Conservation (phyloP, 2,329 filamentous ascomycete genomes). For the Myriosclerotinia scirpicola region DNA sequence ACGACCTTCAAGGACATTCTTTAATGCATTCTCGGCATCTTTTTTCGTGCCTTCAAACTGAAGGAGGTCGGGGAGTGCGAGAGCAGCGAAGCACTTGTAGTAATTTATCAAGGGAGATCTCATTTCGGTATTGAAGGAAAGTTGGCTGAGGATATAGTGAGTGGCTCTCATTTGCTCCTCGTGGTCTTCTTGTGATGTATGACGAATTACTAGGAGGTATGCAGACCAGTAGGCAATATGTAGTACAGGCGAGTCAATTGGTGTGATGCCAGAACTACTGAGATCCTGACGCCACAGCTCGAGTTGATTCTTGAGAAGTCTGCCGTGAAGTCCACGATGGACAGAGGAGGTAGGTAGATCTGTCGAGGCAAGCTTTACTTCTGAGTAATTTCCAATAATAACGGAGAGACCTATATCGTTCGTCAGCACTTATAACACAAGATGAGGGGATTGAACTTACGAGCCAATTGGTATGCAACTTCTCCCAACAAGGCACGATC, state of each 20-base stretch:
- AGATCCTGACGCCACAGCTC: slow-evolving; percentile 67
- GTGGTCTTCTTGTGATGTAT: slow-evolving; percentile 50
- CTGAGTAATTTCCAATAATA: slow-evolving; percentile 56
- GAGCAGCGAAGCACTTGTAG: slow-evolving; percentile 58
- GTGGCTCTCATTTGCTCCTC: slow-evolving; percentile 61
- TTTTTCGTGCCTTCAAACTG: slow-evolving; percentile 56
- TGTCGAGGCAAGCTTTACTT: slow-evolving; percentile 47
- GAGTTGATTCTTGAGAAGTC: slow-evolving; percentile 56
- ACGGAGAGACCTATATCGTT: slow-evolving; percentile 53
- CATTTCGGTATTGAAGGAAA: slow-evolving; percentile 55
- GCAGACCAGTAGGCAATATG: slow-evolving; percentile 71
- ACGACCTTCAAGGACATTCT: slow-evolving; percentile 55
- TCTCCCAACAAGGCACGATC: slow-evolving; percentile 63
- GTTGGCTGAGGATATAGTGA: slow-evolving; percentile 57
- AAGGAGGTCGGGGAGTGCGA: slow-evolving; percentile 61
- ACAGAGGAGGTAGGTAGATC: slow-evolving; percentile 46
- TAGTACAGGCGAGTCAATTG: slow-evolving; percentile 53
- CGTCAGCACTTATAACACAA: slow-evolving; percentile 11
- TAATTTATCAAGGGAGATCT: slow-evolving; percentile 67
- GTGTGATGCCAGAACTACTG: slow-evolving; percentile 55
- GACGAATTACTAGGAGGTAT: slow-evolving; percentile 60
- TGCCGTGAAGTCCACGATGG: slow-evolving; percentile 46
- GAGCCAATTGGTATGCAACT: slow-evolving; percentile 61
- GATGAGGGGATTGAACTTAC: slow-evolving; percentile 49
- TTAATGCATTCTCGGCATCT: slow-evolving; percentile 56